A percentile compares a stretch with the other conserved stretches of the same genome.
Evolutionary conservation across 108 stramenopile species (phyloP).

Genomic region (Seminavis robusta): DNA sequence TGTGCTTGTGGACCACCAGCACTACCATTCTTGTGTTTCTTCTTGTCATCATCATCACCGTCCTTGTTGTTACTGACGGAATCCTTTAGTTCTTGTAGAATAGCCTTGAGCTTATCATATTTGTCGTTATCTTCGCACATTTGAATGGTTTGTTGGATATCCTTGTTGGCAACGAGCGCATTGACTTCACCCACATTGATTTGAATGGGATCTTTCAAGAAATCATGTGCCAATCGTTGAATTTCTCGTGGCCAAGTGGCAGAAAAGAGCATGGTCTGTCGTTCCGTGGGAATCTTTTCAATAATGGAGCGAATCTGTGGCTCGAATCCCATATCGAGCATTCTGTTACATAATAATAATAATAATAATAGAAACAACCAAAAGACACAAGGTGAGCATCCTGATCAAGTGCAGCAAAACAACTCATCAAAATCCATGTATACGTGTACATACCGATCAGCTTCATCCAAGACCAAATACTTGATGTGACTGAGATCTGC

Average conservation of each 20-base stretch:
- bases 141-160: constrained; percentile 88
- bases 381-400: background rate
- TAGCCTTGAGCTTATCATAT: constrained; percentile 86
- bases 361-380: background rate
- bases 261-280: constrained; percentile 97
- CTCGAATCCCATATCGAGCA: constrained; percentile 99
- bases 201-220: constrained; percentile 92
- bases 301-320: constrained; percentile 98
- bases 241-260: constrained; percentile 99
- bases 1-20: constrained; percentile 74
- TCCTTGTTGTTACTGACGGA: constrained; percentile 42
- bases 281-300: constrained; percentile 70
- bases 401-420: background rate
- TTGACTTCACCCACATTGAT: constrained; percentile 95
- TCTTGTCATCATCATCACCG: constrained; percentile 31
- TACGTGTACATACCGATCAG: constrained; percentile 42
- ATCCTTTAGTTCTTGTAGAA: constrained; percentile 85
- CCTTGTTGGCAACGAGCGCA: constrained; percentile 91
- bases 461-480: constrained; percentile 97
- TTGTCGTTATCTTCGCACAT: constrained; percentile 89
- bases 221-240: constrained; percentile 94
- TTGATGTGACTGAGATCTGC: constrained; percentile 77
- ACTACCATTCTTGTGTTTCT: constrained; percentile 9
- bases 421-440: background rate
- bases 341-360: constrained; percentile 30